Conservation (phyloP, 176 grass and related monocot species). For the Themeda triandra region DNA sequence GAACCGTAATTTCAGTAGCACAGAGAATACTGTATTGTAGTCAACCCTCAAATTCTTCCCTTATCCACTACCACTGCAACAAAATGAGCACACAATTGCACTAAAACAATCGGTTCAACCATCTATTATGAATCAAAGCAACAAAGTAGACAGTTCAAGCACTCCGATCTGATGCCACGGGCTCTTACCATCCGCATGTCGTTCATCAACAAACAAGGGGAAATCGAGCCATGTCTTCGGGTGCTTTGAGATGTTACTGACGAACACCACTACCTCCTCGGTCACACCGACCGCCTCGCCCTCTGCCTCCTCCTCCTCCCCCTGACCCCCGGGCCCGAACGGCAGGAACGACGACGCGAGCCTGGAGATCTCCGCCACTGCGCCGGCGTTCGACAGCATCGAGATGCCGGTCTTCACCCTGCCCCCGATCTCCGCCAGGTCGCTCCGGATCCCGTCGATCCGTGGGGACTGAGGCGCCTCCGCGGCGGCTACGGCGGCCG, state of each 20-base stretch:
- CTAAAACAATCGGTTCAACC: not conserved
- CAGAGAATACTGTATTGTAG: not conserved
- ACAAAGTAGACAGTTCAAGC: not conserved
- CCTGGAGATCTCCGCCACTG: conserved; percentile 65
- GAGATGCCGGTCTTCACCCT: conserved; percentile 69
- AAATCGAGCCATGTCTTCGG: conserved; percentile 70
- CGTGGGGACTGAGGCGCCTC: conserved; percentile 39
- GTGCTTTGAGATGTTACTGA: conserved; percentile 51
- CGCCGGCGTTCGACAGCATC: conserved; percentile 59
- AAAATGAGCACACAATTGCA: not conserved
- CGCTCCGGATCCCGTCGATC: conserved; percentile 62
- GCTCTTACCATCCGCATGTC: conserved; percentile 40
- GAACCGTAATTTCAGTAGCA: not conserved
- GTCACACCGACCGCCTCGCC: conserved; percentile 42
- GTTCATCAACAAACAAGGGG: conserved; percentile 49
- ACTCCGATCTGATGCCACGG: not conserved
- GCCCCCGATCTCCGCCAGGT: conserved; percentile 71
- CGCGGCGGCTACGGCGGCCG: not conserved
- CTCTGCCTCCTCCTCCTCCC: conserved; percentile 9
- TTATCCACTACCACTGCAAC: not conserved
- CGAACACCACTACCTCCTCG: conserved; percentile 64
- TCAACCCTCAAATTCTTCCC: conserved; percentile 1
- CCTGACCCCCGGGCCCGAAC: conserved; percentile 45
- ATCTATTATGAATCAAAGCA: not conserved
- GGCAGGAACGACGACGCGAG: conserved; percentile 70